Percentiles rank a stretch among this genome's conserved stretches.
phyloP scores from a whole-genome alignment of 768 basidiomycete species.

The Symmetrospora coprosmae region DNA sequence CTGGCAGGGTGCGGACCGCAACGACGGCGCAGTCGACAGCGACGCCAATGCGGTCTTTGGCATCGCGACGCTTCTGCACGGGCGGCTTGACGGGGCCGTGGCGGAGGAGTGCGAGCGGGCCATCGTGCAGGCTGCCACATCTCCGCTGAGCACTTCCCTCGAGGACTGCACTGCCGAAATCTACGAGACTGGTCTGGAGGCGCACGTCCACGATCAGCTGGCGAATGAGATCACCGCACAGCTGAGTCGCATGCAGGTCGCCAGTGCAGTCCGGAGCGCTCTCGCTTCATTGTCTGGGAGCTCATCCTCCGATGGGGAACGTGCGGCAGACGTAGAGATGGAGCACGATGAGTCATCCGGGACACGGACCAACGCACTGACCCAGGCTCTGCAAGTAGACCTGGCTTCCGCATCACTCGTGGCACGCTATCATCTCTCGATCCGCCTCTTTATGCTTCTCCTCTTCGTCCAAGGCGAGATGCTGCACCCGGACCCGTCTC shows the following conservation, averaged over 20 bases:
- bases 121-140: not conserved
- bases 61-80: too few relatives aligned
- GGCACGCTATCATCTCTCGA: not conserved
- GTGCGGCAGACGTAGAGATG: too few relatives aligned
- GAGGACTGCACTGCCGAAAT: constrained; percentile 2
- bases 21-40: too few relatives aligned
- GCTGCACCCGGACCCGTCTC: not conserved
- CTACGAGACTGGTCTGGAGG: not conserved
- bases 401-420: not conserved
- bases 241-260: not conserved
- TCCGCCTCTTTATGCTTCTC: not conserved
- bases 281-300: too few relatives aligned
- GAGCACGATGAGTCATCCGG: too few relatives aligned
- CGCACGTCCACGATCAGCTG: not conserved
- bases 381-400: not conserved
- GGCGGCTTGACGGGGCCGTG: too few relatives aligned
- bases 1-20: too few relatives aligned
- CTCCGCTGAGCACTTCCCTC: not conserved
- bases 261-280: not conserved
- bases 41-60: too few relatives aligned
- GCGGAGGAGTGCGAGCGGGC: constrained; percentile 4
- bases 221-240: not conserved
- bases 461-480: constrained; percentile 3
- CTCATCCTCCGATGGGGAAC: too few relatives aligned
- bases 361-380: too few relatives aligned